Evolutionary conservation across 2,329 filamentous ascomycete genomes (phyloP).

Genomic region (Hymenoscyphus infarciens): DNA sequence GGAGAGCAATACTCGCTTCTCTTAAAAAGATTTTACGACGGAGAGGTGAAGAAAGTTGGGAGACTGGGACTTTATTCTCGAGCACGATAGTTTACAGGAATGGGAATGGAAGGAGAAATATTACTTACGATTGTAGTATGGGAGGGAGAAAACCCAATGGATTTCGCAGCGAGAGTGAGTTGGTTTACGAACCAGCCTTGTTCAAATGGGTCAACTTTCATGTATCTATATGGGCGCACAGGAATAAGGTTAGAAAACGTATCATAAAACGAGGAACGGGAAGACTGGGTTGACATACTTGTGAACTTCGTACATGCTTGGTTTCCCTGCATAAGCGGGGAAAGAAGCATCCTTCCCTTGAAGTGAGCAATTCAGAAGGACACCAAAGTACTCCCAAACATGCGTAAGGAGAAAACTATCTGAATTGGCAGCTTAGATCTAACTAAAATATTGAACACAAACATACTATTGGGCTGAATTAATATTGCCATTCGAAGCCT

Average conservation of each 20-base stretch:
- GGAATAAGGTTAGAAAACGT: no score
- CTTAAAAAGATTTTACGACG: no score
- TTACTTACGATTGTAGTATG: conserved; percentile 2
- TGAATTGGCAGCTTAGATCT: neutral
- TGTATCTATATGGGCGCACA: conserved; percentile 44
- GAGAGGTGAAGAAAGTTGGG: neutral
- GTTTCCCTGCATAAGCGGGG: conserved; percentile 44
- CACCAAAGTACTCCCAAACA: conserved; percentile 57
- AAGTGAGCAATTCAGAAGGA: conserved; percentile 50
- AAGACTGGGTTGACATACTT: conserved; percentile 32
- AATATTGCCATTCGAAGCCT: conserved; percentile 44
- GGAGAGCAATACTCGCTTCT: no score
- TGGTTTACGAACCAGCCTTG: conserved; percentile 51
- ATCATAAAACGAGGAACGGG: conserved; percentile 21
- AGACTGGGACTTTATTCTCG: neutral
- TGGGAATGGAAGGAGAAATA: neutral
- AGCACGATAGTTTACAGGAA: neutral
- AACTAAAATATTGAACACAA: neutral
- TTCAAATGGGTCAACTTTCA: conserved; percentile 48
- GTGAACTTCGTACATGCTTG: conserved; percentile 51
- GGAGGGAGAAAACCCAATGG: conserved; percentile 2
- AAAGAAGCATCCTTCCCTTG: conserved; percentile 46
- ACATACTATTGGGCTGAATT: conserved; percentile 53
- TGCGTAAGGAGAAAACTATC: conserved; percentile 53
- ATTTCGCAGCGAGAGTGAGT: conserved; percentile 36